Evolutionary conservation across 2,329 filamentous ascomycete genomes (phyloP).

Genomic region (Penicillium glabrum): DNA sequence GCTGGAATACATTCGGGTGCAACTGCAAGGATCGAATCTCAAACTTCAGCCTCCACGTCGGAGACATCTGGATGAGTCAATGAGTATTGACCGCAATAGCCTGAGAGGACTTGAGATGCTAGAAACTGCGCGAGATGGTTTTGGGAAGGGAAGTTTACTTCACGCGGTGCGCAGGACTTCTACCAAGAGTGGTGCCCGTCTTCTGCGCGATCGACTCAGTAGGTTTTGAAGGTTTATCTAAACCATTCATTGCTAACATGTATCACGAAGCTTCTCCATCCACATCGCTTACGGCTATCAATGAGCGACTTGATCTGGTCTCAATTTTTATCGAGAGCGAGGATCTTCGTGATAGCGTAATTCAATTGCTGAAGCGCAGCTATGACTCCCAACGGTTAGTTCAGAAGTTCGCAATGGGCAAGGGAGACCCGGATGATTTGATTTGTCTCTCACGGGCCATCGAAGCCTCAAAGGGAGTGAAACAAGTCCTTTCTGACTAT

Average conservation of each 20-base stretch:
- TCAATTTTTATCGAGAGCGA: constrained; percentile 67
- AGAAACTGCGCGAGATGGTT: constrained; percentile 77
- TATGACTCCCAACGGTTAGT: constrained; percentile 86
- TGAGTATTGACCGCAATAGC: constrained; percentile 91
- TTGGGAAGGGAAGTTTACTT: constrained; percentile 78
- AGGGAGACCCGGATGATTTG: constrained; percentile 89
- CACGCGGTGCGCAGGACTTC: constrained; percentile 88
- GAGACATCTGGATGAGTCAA: constrained; percentile 71
- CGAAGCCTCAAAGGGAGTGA: constrained; percentile 67
- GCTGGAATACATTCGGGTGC: constrained; percentile 79
- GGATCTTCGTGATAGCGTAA: constrained; percentile 68
- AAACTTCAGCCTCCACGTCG: constrained; percentile 81
- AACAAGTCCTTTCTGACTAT: constrained; percentile 30
- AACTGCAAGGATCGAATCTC: constrained; percentile 74
- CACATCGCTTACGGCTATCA: constrained; percentile 78
- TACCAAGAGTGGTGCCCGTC: constrained; percentile 83
- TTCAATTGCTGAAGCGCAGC: constrained; percentile 68
- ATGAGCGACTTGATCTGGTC: constrained; percentile 77
- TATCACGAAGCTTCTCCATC: constrained; percentile 67
- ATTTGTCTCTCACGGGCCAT: constrained; percentile 81
- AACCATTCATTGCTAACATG: constrained; percentile 13
- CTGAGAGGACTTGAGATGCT: constrained; percentile 86
- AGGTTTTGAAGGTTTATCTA: constrained; percentile 22
- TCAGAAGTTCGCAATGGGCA: constrained; percentile 89
- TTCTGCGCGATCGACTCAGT: constrained; percentile 83